A percentile compares a stretch with the other conserved stretches of the same genome.
Evolutionary conservation across 192 early-diverging fungal genomes (phyloP).

Genomic region (Gaertneriomyces sp.): DNA sequence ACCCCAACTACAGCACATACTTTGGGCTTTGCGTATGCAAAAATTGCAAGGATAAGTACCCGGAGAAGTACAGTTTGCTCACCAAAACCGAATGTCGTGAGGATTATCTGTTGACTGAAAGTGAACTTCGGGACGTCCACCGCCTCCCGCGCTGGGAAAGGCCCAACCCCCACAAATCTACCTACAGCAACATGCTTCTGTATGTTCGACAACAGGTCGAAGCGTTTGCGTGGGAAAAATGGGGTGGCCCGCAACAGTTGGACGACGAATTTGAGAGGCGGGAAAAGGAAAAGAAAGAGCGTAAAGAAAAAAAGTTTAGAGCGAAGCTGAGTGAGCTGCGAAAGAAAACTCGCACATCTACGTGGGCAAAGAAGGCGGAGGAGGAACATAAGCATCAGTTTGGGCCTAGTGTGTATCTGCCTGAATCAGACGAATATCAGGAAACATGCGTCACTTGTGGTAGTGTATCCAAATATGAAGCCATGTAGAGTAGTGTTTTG

Average conservation of each 20-base stretch:
- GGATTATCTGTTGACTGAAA: constrained; percentile 94
- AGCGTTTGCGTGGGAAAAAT: constrained; percentile 89
- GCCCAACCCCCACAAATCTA: constrained; percentile 91
- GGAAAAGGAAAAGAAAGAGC: constrained; percentile 68
- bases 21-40: constrained; percentile 77
- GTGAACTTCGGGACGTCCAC: constrained; percentile 80
- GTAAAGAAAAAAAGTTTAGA: constrained; percentile 83
- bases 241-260: constrained; percentile 78
- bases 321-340: constrained; percentile 72
- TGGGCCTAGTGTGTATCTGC: constrained; percentile 42
- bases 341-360: constrained; percentile 72
- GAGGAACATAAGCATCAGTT: constrained; percentile 75
- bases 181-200: constrained; percentile 96
- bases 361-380: constrained; percentile 58
- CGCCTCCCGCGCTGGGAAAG: constrained; percentile 79
- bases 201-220: constrained; percentile 82
- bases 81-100: constrained; percentile 93
- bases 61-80: constrained; percentile 88
- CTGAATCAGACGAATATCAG: constrained; percentile 27
- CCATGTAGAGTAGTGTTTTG: no score
- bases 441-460: no score
- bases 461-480: no score
- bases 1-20: constrained; percentile 64
- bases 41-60: constrained; percentile 64
- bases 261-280: constrained; percentile 85